A percentile compares a stretch with the other conserved stretches of the same genome.
Conservation (phyloP, 75 land plant genomes). For the Pinus tabuliformis region DNA sequence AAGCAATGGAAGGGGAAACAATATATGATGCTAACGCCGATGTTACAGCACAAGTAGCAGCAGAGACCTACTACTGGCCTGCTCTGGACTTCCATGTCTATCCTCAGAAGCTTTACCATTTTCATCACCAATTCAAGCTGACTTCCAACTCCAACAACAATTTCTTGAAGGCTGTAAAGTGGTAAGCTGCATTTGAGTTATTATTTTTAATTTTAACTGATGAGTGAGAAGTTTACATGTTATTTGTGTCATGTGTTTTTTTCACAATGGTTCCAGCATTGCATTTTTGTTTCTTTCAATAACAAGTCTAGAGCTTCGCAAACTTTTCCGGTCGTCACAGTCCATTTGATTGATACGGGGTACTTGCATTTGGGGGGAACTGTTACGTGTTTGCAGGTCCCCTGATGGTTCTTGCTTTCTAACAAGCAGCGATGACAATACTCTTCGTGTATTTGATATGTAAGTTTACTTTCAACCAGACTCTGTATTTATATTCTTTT, state of each 20-base stretch:
- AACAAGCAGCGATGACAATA: conserved; percentile 79
- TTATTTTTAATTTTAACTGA: neutral
- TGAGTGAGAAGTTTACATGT: neutral
- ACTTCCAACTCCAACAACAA: conserved; percentile 45
- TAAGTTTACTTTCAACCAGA: conserved; percentile 16
- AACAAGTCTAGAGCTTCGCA: neutral
- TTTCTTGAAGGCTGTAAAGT: conserved; percentile 93
- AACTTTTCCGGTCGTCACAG: neutral
- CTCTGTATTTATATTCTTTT: neutral
- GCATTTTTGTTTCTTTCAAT: neutral
- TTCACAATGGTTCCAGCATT: neutral
- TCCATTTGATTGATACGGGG: neutral
- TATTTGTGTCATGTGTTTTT: neutral
- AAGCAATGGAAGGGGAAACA: too few relatives aligned
- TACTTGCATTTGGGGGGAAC: neutral
- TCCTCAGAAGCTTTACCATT: conserved; percentile 73
- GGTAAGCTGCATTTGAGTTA: conserved; percentile 32
- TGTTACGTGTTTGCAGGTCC: conserved; percentile 55
- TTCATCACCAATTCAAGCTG: conserved; percentile 63
- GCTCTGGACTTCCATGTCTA: conserved; percentile 48
- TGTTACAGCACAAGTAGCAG: too few relatives aligned
- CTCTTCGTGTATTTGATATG: conserved; percentile 72
- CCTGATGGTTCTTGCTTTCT: conserved; percentile 97
- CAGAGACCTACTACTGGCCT: conserved; percentile 35
- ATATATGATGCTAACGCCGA: too few relatives aligned